These are phyloP conservation scores for Chrysanthemum seticuspe DNA, from an alignment of 129 eudicot species.

Conservation along the genomic window DNA sequence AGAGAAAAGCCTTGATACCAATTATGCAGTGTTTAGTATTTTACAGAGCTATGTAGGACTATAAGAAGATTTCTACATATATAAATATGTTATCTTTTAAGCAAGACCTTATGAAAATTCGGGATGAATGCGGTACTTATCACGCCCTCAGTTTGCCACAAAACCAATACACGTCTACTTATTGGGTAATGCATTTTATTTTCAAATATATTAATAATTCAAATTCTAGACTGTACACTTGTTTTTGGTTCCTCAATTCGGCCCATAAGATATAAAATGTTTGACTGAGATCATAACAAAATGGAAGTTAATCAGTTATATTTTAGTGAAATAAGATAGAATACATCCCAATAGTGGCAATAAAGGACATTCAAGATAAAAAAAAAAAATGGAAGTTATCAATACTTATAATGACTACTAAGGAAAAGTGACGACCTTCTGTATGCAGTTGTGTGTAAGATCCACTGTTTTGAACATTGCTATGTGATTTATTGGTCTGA, in stretches of 20 bases:
- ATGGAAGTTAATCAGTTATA: not conserved
- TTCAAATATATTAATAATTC: constrained; percentile 2
- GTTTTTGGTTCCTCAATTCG: constrained; percentile 8
- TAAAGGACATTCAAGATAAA: too few relatives aligned
- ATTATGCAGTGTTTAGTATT: not conserved
- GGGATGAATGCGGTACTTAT: not conserved
- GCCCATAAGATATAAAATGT: not conserved
- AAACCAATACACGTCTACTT: constrained; percentile 1
- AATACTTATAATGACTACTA: too few relatives aligned
- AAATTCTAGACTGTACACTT: not conserved
- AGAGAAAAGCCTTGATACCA: not conserved
- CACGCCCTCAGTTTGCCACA: not conserved
- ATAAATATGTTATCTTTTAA: not conserved
- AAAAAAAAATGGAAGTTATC: not conserved
- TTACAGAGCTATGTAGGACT: not conserved
- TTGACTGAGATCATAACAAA: not conserved
- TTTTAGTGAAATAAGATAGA: not conserved
- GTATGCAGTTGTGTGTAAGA: too few relatives aligned
- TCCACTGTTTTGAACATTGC: too few relatives aligned
- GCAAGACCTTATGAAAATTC: constrained; percentile 2
- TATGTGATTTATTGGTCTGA: too few relatives aligned
- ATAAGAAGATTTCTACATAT: not conserved
- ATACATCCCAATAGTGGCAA: constrained; percentile 1
- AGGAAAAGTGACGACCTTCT: too few relatives aligned
- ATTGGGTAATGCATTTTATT: not conserved